Evolutionary conservation across 1,139 yeast species (phyloP).

Genomic region (Pichia terricola): DNA sequence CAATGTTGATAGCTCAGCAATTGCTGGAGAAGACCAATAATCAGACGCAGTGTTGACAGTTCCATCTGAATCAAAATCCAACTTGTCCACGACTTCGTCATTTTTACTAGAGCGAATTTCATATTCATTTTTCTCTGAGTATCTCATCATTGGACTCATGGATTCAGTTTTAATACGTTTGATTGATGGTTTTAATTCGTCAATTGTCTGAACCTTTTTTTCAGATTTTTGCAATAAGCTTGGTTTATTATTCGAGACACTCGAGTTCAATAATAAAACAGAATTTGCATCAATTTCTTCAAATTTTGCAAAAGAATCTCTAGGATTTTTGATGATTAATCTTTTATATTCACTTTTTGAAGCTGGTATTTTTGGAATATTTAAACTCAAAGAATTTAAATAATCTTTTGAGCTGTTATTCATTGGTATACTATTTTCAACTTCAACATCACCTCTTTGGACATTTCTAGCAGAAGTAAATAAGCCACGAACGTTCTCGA

Average conservation of each 20-base stretch:
- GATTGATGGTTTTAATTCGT: constrained; percentile 11
- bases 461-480: constrained; percentile 17
- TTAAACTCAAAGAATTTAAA: constrained; percentile 1
- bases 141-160: not conserved
- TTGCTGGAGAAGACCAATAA: constrained; percentile 76
- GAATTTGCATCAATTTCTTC: constrained; percentile 23
- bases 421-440: not conserved
- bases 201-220: constrained; percentile 5
- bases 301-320: constrained; percentile 17
- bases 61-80: not conserved
- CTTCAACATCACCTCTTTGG: not conserved
- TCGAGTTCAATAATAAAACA: constrained; percentile 12
- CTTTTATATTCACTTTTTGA: constrained; percentile 16
- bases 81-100: not conserved
- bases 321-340: constrained; percentile 17
- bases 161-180: constrained; percentile 10
- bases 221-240: not conserved
- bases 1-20: constrained; percentile 41
- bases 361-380: constrained; percentile 7
- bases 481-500: constrained; percentile 23
- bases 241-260: not conserved
- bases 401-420: not conserved
- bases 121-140: not conserved
- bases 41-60: not conserved
- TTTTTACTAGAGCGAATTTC: not conserved